Percentiles rank a stretch among this genome's conserved stretches.
These are phyloP conservation scores for Metahyphopichia silvanorum DNA, from an alignment of 805 yeast species.

Conservation along the genomic window DNA sequence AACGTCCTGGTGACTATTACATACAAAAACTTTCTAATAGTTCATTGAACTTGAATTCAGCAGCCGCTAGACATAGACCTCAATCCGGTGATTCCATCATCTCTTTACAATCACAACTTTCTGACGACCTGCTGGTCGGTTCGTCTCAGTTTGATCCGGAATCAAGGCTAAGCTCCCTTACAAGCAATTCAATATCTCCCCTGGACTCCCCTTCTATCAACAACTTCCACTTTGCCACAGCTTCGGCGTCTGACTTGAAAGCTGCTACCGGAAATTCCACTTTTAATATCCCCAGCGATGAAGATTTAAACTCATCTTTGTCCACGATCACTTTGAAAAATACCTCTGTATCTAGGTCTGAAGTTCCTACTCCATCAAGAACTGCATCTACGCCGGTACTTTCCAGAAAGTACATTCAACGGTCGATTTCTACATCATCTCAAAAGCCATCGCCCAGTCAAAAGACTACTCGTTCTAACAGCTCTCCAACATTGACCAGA, in stretches of 20 bases:
- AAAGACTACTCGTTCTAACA: conserved; percentile 4
- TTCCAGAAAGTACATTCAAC: too few species aligned
- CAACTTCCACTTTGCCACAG: conserved; percentile 7
- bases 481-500: conserved; percentile 22
- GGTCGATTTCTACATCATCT: too few species aligned
- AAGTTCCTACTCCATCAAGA: too few species aligned
- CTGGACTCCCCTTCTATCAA: conserved; percentile 13
- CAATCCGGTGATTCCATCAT: conserved; percentile 29
- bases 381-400: too few species aligned
- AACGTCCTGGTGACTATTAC: conserved; percentile 41
- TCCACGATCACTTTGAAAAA: conserved; percentile 8
- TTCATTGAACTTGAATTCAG: conserved; percentile 12
- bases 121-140: conserved; percentile 34
- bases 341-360: too few species aligned
- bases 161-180: conserved; percentile 37
- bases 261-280: not conserved
- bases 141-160: conserved; percentile 35
- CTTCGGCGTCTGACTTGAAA: not conserved
- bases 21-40: conserved; percentile 26
- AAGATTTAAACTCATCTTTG: conserved; percentile 6
- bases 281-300: not conserved
- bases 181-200: conserved; percentile 23
- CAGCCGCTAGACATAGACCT: conserved; percentile 15
- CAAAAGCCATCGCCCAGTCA: too few species aligned
- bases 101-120: conserved; percentile 27